These are phyloP conservation scores for Termitomyces sp. DNA, from an alignment of 768 basidiomycete species.

Conservation along the genomic window DNA sequence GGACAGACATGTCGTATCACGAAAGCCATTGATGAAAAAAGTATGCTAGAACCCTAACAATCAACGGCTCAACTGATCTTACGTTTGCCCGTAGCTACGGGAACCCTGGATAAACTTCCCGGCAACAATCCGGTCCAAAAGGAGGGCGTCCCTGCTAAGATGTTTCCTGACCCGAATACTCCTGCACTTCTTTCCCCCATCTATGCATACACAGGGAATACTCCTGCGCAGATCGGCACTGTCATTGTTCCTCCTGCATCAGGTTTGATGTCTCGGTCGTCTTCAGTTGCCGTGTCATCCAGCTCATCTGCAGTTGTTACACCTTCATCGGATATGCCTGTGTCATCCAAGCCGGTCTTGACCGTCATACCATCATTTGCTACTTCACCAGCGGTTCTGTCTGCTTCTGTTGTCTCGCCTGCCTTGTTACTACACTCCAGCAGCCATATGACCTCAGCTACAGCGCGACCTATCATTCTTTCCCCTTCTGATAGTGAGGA, in stretches of 20 bases:
- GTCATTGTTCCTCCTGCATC: constrained; percentile 14
- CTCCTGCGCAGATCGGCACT: constrained; percentile 31
- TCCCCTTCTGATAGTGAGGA: background rate
- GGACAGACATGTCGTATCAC: constrained; percentile 40
- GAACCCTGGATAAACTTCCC: constrained; percentile 40
- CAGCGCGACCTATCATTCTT: background rate
- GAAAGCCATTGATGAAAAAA: constrained; percentile 38
- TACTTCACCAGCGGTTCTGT: background rate
- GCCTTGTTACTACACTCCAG: background rate
- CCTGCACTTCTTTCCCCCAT: constrained; percentile 38
- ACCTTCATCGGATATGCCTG: background rate
- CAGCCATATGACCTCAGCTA: background rate
- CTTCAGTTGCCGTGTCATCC: background rate
- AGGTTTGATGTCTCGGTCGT: background rate
- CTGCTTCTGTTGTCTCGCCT: background rate
- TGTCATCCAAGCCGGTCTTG: background rate
- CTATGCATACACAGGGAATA: constrained; percentile 39
- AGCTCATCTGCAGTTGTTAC: background rate
- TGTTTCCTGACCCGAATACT: constrained; percentile 25
- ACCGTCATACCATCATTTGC: background rate
- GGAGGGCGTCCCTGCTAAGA: constrained; percentile 26
- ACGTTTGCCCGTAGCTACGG: constrained; percentile 29
- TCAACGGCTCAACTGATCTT: background rate
- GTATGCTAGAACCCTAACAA: constrained; percentile 20
- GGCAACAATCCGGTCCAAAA: constrained; percentile 49